Evolutionary conservation across 805 yeast genomes (phyloP), one percentile per base, ranked within the genome.

Genomic region (Schwanniomyces yamadae): DNA sequence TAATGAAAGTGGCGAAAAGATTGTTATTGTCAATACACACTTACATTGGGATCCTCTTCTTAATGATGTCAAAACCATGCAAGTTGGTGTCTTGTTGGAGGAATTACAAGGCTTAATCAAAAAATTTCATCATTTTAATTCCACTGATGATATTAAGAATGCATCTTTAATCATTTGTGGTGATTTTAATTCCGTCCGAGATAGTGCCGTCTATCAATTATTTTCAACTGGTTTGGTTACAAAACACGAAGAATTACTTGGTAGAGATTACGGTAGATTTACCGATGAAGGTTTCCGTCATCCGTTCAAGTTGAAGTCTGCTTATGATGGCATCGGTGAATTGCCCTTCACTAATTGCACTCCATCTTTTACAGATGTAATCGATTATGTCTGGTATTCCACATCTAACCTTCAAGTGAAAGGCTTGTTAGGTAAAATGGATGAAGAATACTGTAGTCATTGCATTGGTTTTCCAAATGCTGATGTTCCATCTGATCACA

Each of bases 1-100:
- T 52, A 59, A 70, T 22, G 75, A 73, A 36, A 77, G 90, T 5
- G 88, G 90, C 12, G 84, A 82, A 55, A 75, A 75, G 44, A 63
- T 91, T 24, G 71, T 86, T 47, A 70, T 88, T 23, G 89, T 85
- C 3, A 91, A 89, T 52, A 91, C 98, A 0, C 99, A 93, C 71
- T 77, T 93, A 59, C 97, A 91, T 60, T 93, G 99, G 98, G 97
- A 93, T 67, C 99, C 99, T 4, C 87, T 85, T 33, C 86, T 82
- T 55, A 87, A 87, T 57, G 99, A 93, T 63, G 99, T 93, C 38
- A 93, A 93, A 61, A 80, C 97, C 2, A 83, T 93, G 65, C 99
- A 93, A 68, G 93, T 86, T 37, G 97, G 96, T 28, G 83, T 93
- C 19, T 67, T 93, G 45, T 65, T 93, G 50, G 97, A 91, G 51